phyloP scores from a whole-genome alignment of 2,329 filamentous ascomycete species.

The Ustilaginoidea virens region DNA sequence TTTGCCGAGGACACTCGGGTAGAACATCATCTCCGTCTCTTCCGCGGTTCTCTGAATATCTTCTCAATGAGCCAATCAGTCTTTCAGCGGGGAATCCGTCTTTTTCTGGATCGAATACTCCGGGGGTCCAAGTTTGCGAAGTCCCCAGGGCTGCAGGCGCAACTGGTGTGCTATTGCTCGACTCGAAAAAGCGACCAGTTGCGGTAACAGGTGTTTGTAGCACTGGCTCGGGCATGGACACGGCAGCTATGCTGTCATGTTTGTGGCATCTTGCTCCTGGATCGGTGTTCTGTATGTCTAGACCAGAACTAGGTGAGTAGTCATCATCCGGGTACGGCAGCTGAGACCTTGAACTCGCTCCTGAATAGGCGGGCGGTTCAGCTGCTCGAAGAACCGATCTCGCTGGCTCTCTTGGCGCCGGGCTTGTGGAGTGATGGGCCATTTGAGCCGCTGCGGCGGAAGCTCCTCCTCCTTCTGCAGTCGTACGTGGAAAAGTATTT shows the following conservation, averaged over 20 bases:
- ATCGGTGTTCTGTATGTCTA: constrained; percentile 9
- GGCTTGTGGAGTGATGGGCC: not conserved
- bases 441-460: constrained; percentile 2
- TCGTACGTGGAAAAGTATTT: constrained; percentile 17
- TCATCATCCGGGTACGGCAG: constrained; percentile 26
- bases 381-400: constrained; percentile 11
- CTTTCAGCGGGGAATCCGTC: constrained; percentile 20
- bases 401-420: not conserved
- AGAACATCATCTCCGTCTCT: constrained; percentile 22
- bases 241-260: constrained; percentile 2
- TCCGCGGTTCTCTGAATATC: constrained; percentile 31
- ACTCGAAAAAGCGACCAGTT: not conserved
- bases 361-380: constrained; percentile 2
- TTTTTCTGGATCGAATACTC: constrained; percentile 26
- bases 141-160: constrained; percentile 5
- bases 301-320: constrained; percentile 8
- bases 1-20: constrained; percentile 53
- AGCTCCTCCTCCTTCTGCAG: constrained; percentile 11
- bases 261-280: constrained; percentile 2
- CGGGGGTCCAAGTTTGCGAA: constrained; percentile 28
- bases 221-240: constrained; percentile 13
- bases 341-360: constrained; percentile 11
- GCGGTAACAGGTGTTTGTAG: not conserved
- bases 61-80: constrained; percentile 30
- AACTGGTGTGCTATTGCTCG: not conserved